Base-by-base conservation (phyloP, 1,284 basidiomycete species). In the Trametes hirsuta region DNA sequence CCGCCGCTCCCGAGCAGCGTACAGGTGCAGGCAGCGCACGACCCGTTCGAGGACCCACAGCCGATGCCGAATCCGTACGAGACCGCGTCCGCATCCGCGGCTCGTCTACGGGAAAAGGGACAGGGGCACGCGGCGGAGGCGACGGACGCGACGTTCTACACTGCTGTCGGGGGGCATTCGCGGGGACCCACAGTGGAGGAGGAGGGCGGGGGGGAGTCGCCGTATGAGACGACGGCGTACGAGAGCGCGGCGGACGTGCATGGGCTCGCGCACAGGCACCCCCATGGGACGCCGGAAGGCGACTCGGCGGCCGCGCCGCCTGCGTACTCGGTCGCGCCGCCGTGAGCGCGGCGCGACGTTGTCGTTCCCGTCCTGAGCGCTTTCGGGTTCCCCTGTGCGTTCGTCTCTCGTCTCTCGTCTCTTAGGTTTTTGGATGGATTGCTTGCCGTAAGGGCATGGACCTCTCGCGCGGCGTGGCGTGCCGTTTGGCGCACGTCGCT, bases 121-220 rank as follows among this genome's bases (percentile, higher is more conserved):
- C 18, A 48, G n/a, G 48, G 55, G 21, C 64, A 62, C 49, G 60
- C 47, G 24, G 35, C 50, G 30, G 61, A 68, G 47, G 46, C 62
- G 56, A 68, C 56, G 50, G 66, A 68, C 47, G 55, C 62, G 56
- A 61, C 66, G 55, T 68, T 64, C 52, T 68, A 68, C 40, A 68
- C 66, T 14, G 66, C 67, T 9, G 22, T 35, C 15, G 55, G 57
- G 25, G 56, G 50, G 22, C 60, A 64, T 35, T 58, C 53, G 54
- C 57, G 59, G 18, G 51, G 47, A 15, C 40, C 36, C 21, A 58
- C 60, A 39, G 36, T 4, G n/a, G 34, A 5, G 21, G 53, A 54
- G 11, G 47, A 18, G 44, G 45, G 15, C 24, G 45, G 21, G 47
- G 58, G 44, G 53, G 56, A 56, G 30, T 42, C 47, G 50, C 47